Percentiles rank a stretch among this genome's conserved stretches.
These are phyloP conservation scores for Thalassia testudinum DNA, from an alignment of 116 monocot genomes.

Conservation along the genomic window DNA sequence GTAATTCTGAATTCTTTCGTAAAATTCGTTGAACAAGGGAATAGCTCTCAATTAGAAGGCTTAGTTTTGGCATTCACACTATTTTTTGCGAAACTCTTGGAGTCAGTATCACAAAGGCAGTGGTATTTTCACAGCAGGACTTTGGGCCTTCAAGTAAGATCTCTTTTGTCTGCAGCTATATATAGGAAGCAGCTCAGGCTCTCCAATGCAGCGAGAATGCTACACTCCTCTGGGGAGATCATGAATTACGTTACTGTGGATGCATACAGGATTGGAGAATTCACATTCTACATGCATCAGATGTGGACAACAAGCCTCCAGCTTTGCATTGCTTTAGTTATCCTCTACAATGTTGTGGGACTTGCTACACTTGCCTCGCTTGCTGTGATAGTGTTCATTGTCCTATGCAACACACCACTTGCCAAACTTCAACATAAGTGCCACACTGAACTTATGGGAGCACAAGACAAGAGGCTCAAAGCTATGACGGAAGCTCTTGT, in stretches of 20 bases:
- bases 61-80: constrained; percentile 43
- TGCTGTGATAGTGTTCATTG: constrained; percentile 54
- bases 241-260: constrained; percentile 86
- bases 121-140: constrained; percentile 82
- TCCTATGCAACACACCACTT: constrained; percentile 59
- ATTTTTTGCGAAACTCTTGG: constrained; percentile 55
- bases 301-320: constrained; percentile 76
- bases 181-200: constrained; percentile 62
- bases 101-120: constrained; percentile 78
- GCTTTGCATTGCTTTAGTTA: constrained; percentile 55
- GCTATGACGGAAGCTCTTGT: constrained; percentile 69
- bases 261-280: constrained; percentile 81
- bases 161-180: constrained; percentile 65
- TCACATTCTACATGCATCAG: constrained; percentile 80
- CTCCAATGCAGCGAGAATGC: constrained; percentile 45
- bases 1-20: constrained; percentile 76
- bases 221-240: constrained; percentile 82
- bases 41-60: constrained; percentile 37
- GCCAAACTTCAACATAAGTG: constrained; percentile 73
- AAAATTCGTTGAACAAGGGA: constrained; percentile 31
- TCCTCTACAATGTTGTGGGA: constrained; percentile 69
- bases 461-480: constrained; percentile 78
- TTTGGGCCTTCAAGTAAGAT: constrained; percentile 60
- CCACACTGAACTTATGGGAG: constrained; percentile 68
- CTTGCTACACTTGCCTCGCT: constrained; percentile 58